Conservation (phyloP, 345 rosid species). For the Hibiscus syriacus region DNA sequence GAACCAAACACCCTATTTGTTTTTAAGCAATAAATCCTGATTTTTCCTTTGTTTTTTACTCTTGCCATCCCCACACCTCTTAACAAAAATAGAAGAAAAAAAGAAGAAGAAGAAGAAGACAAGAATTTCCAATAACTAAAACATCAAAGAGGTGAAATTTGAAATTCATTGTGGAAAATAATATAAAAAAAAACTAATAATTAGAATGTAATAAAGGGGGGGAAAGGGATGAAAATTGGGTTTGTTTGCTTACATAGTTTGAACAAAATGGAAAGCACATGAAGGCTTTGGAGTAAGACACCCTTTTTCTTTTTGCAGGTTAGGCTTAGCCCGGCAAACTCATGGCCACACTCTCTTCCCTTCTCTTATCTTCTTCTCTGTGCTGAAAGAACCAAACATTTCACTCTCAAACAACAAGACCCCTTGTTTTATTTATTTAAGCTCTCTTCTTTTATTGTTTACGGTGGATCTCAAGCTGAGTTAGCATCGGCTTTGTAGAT, state of each 20-base stretch:
- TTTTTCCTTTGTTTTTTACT: background rate
- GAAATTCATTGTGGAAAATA: background rate
- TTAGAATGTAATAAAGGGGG: background rate
- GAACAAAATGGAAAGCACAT: conserved; percentile 15
- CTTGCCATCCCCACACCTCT: background rate
- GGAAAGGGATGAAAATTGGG: background rate
- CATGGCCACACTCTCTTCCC: conserved; percentile 65
- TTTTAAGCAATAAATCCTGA: background rate
- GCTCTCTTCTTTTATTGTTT: background rate
- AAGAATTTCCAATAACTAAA: background rate
- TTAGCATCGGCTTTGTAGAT: background rate
- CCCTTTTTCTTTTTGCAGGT: conserved; percentile 10
- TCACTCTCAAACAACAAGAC: background rate
- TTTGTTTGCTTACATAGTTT: no score
- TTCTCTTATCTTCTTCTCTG: conserved; percentile 45
- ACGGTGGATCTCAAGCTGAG: conserved; percentile 23
- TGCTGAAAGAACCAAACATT: background rate
- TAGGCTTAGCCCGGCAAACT: conserved; percentile 26
- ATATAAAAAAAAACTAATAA: background rate
- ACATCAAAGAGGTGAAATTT: background rate
- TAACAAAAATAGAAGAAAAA: conserved; percentile 2
- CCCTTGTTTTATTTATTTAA: background rate
- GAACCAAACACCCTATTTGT: background rate
- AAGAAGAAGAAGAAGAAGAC: background rate
- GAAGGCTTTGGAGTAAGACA: conserved; percentile 34